These are phyloP conservation scores for Plasmodium gaboni DNA, from an alignment of 169 alveolate genomes.

Conservation along the genomic window DNA sequence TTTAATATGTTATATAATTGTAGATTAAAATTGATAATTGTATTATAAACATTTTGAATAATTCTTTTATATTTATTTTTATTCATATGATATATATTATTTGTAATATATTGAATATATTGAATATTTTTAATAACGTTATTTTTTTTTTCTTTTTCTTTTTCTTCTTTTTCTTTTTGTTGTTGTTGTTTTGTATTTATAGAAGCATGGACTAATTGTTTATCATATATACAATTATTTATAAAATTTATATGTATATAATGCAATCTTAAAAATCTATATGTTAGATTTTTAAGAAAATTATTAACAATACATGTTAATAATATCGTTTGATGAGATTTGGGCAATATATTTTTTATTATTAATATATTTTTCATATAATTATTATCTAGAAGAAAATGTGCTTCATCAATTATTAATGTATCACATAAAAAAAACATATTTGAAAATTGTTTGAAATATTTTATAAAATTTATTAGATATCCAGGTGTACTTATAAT, in stretches of 20 bases:
- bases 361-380: constrained; percentile 50
- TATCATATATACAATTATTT: constrained; percentile 55
- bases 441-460: constrained; percentile 10
- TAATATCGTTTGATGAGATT: constrained; percentile 66
- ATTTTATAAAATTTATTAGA: constrained; percentile 40
- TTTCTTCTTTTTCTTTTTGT: too few species aligned
- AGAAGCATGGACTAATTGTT: neutral
- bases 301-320: constrained; percentile 63
- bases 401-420: constrained; percentile 64
- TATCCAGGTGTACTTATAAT: constrained; percentile 63
- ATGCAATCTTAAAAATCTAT: constrained; percentile 62
- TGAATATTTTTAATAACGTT: too few species aligned
- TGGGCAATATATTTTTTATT: constrained; percentile 57
- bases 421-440: constrained; percentile 72
- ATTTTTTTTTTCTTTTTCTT: too few species aligned
- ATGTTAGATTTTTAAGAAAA: constrained; percentile 54
- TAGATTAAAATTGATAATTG: too few species aligned
- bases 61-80: too few species aligned
- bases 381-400: constrained; percentile 51
- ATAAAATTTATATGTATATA: constrained; percentile 64
- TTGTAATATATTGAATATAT: too few species aligned
- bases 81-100: too few species aligned
- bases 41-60: too few species aligned
- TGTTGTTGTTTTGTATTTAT: too few species aligned
- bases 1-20: too few species aligned